Evolutionary conservation across 371 early-diverging fungal species (phyloP), one percentile per base, ranked within the genome.

Genomic region (Mortierella sp.): DNA sequence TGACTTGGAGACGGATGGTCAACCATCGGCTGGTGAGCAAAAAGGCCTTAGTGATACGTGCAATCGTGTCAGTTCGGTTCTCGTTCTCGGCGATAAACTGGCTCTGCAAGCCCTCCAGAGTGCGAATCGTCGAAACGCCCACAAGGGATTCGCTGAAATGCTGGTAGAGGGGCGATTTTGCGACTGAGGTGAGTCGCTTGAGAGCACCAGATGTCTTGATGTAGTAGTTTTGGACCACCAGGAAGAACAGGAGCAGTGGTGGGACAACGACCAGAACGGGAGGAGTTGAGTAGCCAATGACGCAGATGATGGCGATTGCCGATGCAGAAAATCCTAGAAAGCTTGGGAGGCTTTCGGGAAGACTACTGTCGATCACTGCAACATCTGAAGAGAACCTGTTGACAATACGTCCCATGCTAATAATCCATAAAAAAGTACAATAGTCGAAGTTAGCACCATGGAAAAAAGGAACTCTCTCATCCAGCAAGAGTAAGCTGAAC

Each of bases 301-400:
- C 84, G 10, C 80, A 24, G 19, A 87, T 31, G 60, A 82, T 83
- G 3, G 75, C 79, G 3, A 77, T 42, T 16, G 71, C 44, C 19
- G 75, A 75, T 57, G 76, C 50, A 0, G 91, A 82, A 55, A 94
- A 88, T 16, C 89, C 84, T 3, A 92, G 86, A 26, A 90, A 80
- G 0, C 90, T 83, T 26, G 88, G 90, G 10, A 92, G 70, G 16
- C 89, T 68, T 31, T 87, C 84, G 0, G 92, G 89, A 38, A 91
- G 80, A 3, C 77, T 83, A 42, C 91, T 91, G 84, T 96, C 97
- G 26, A 96, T 76, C 8, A 89, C 80, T 45, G 91, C 90, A 78
- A 94, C 90, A 83, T 97, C 96, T 52, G 92, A 90, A 24, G 92
- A 90, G 75, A 96, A 96, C 45, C 95, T 86, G 81, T 95, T 95